A percentile compares a stretch with the other conserved stretches of the same genome.
phyloP scores from a whole-genome alignment of 768 basidiomycete species.

The Pisolithus sp. region DNA sequence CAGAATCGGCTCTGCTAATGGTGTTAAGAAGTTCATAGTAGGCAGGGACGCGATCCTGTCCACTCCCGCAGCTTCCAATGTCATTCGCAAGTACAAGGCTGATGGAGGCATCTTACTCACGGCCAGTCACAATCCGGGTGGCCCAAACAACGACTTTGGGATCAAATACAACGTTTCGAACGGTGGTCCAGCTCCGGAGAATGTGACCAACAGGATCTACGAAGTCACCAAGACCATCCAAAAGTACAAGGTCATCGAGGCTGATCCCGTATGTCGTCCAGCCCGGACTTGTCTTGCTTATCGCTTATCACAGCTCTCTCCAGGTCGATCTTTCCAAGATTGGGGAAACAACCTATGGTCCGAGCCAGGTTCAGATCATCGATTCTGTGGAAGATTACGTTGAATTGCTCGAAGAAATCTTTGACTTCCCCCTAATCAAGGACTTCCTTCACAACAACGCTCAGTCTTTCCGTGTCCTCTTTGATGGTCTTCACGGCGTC shows the following conservation, averaged over 20 bases:
- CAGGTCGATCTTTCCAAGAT: slow-evolving; percentile 83
- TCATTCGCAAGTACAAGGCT: slow-evolving; percentile 95
- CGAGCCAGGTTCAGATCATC: slow-evolving; percentile 81
- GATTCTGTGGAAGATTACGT: slow-evolving; percentile 92
- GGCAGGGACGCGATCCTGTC: slow-evolving; percentile 90
- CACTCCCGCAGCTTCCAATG: slow-evolving; percentile 93
- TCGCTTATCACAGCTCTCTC: background rate
- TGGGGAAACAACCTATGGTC: slow-evolving; percentile 75
- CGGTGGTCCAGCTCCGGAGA: slow-evolving; percentile 95
- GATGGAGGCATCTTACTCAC: slow-evolving; percentile 96
- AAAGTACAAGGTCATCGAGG: slow-evolving; percentile 80
- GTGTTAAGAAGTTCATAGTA: slow-evolving; percentile 85
- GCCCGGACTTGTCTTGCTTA: background rate
- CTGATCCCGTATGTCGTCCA: slow-evolving; percentile 47
- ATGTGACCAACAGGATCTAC: slow-evolving; percentile 91
- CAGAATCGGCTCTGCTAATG: slow-evolving; percentile 91
- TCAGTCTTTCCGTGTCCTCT: slow-evolving; percentile 75
- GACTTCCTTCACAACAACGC: slow-evolving; percentile 70
- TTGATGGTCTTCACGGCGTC: slow-evolving; percentile 94
- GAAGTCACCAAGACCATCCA: slow-evolving; percentile 84
- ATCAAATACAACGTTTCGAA: slow-evolving; percentile 99
- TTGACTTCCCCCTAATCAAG: slow-evolving; percentile 92
- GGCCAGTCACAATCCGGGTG: slow-evolving; percentile 96
- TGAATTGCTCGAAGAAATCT: slow-evolving; percentile 76
- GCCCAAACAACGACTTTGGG: slow-evolving; percentile 96